Percentiles rank a stretch among this genome's conserved stretches.
Evolutionary conservation across 495 filamentous ascomycete genomes (phyloP).

Genomic region (Lindgomyces ingoldianus): DNA sequence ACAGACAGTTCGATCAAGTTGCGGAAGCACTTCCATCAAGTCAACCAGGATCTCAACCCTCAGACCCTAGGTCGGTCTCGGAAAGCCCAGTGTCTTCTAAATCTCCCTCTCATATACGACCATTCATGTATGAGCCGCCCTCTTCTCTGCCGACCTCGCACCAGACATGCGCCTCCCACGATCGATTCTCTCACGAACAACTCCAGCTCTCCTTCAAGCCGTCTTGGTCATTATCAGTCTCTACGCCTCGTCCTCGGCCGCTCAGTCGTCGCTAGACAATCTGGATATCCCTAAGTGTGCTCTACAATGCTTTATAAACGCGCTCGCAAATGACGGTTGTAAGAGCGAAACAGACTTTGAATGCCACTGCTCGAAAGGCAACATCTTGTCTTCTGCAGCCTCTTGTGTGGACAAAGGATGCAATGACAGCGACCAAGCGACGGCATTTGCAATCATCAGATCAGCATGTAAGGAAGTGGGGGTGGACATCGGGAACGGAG

Average conservation of each 20-base stretch:
- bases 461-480: neutral
- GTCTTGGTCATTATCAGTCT: neutral
- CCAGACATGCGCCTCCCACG: neutral
- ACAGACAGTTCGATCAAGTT: no score
- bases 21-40: no score
- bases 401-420: conserved; percentile 14
- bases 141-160: neutral
- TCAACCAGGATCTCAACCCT: no score
- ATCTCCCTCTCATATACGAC: neutral
- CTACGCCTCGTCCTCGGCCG: neutral
- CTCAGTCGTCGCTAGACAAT: neutral
- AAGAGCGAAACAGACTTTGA: conserved; percentile 14
- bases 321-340: conserved; percentile 20
- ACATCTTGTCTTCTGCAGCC: neutral
- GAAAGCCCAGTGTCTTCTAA: no score
- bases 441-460: neutral
- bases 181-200: neutral
- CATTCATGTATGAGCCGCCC: neutral
- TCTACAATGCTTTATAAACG: conserved; percentile 13
- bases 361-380: conserved; percentile 20
- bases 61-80: no score
- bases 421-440: neutral
- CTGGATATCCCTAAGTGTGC: conserved; percentile 19
- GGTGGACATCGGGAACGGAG: neutral
- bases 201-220: neutral